Conservation (phyloP, 495 filamentous ascomycete genomes). For the Penicillium ochrochloron region DNA sequence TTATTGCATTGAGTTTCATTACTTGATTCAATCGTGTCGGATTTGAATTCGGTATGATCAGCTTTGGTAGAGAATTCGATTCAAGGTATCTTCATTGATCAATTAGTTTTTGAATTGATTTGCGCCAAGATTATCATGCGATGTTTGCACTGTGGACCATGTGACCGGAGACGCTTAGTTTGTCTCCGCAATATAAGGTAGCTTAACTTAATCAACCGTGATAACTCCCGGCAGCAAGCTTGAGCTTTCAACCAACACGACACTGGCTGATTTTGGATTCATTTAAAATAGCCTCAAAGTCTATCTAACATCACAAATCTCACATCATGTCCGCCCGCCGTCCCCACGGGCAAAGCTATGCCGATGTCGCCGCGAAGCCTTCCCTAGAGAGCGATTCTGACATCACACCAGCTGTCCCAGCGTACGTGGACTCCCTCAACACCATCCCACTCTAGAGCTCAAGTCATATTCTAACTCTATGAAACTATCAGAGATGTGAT, state of each 20-base stretch:
- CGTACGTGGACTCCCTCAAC: constrained; percentile 54
- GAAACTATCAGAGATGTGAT: constrained; percentile 73
- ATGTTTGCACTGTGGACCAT: constrained; percentile 11
- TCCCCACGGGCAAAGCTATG: constrained; percentile 39
- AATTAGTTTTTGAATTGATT: not conserved
- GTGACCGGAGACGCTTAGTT: constrained; percentile 16
- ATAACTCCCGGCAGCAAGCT: constrained; percentile 4
- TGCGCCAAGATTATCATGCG: not conserved
- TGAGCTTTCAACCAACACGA: not conserved
- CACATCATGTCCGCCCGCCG: constrained; percentile 40
- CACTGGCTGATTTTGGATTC: not conserved
- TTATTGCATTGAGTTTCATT: not conserved
- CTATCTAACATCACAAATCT: not conserved
- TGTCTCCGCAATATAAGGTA: constrained; percentile 28
- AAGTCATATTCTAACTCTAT: not conserved
- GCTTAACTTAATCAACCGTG: constrained; percentile 14
- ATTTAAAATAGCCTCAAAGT: not conserved
- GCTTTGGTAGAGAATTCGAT: not conserved
- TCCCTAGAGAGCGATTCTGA: constrained; percentile 40
- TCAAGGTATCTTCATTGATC: not conserved
- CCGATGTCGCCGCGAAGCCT: constrained; percentile 37
- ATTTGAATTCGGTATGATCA: not conserved
- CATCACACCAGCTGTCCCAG: constrained; percentile 70
- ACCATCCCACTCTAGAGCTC: constrained; percentile 1
- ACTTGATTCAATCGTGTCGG: not conserved